These are phyloP conservation scores for Erodium texanum DNA, from an alignment of 441 rosid species.

Conservation along the genomic window DNA sequence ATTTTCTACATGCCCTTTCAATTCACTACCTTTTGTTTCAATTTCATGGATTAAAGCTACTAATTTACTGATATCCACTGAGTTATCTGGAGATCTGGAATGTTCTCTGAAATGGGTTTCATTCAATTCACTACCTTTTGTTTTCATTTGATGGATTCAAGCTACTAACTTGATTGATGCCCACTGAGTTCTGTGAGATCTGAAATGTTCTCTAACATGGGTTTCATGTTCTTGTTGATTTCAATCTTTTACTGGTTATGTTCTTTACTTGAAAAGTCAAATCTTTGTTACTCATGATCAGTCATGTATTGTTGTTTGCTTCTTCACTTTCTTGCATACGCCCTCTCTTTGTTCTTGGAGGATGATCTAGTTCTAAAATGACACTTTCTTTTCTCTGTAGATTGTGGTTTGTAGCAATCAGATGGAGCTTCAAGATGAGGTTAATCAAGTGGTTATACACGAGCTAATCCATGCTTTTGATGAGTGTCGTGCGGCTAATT, in stretches of 20 bases:
- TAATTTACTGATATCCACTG: background rate
- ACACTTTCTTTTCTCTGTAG: constrained; percentile 24
- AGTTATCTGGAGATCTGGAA: background rate
- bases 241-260: too few relatives aligned
- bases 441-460: constrained; percentile 76
- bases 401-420: constrained; percentile 71
- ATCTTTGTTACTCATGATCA: background rate
- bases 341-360: too few relatives aligned
- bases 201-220: background rate
- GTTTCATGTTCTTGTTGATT: background rate
- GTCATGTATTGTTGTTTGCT: too few relatives aligned
- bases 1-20: background rate
- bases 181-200: background rate
- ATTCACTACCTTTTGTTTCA: too few relatives aligned
- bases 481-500: constrained; percentile 74
- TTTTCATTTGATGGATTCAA: too few relatives aligned
- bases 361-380: constrained; percentile 6
- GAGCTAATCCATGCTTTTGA: constrained; percentile 85
- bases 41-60: too few relatives aligned
- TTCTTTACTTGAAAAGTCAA: too few relatives aligned
- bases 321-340: too few relatives aligned
- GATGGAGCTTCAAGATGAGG: constrained; percentile 62
- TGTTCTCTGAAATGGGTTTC: background rate
- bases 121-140: too few relatives aligned
- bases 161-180: background rate